These are phyloP conservation scores for Cryptosporidium muris DNA, from an alignment of 169 alveolate genomes.

Conservation along the genomic window DNA sequence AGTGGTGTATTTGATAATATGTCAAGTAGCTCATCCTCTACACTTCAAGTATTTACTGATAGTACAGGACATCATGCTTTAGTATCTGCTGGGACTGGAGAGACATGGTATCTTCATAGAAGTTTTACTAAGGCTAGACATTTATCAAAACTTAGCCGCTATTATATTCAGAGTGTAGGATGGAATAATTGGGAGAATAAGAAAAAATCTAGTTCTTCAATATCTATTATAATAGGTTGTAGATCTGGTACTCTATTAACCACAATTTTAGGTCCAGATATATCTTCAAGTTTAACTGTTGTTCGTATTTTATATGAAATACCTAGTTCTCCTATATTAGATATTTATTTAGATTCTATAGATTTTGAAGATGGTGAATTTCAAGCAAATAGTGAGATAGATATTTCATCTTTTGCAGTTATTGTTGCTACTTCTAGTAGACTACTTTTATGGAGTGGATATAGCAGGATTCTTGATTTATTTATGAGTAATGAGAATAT, in stretches of 20 bases:
- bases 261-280: slow-evolving; percentile 65
- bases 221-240: slow-evolving; percentile 56
- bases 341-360: slow-evolving; percentile 26
- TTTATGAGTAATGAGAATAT: slow-evolving; percentile 26
- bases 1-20: background rate
- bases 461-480: slow-evolving; percentile 44
- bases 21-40: background rate
- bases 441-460: slow-evolving; percentile 61
- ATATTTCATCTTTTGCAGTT: slow-evolving; percentile 16
- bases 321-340: slow-evolving; percentile 24
- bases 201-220: slow-evolving; percentile 9
- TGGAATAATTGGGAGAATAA: slow-evolving; percentile 51
- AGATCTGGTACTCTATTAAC: slow-evolving; percentile 43
- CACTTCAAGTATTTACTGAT: slow-evolving; percentile 58
- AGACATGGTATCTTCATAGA: slow-evolving; percentile 63
- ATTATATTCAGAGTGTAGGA: slow-evolving; percentile 60
- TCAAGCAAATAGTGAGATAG: background rate
- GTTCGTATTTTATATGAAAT: slow-evolving; percentile 35
- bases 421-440: slow-evolving; percentile 36
- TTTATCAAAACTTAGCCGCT: slow-evolving; percentile 35
- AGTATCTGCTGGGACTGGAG: slow-evolving; percentile 18
- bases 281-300: slow-evolving; percentile 51
- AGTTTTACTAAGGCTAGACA: slow-evolving; percentile 26
- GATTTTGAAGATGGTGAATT: background rate
- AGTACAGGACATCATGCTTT: slow-evolving; percentile 57